Conservation (phyloP, 257 asterid species). For the Penstemon newberryi region DNA sequence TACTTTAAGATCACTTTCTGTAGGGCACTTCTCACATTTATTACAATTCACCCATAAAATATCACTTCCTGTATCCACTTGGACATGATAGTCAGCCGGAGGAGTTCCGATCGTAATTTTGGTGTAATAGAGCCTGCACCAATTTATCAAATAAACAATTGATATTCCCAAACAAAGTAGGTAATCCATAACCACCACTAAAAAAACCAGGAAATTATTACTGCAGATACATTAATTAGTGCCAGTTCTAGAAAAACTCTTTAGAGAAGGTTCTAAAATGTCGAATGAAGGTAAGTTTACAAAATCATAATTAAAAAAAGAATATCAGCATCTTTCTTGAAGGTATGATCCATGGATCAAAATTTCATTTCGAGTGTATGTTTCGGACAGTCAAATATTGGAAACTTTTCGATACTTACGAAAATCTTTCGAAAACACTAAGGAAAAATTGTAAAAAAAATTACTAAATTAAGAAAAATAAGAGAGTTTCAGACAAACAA, state of each 20-base stretch:
- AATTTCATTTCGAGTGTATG: no score
- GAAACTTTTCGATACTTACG: no score
- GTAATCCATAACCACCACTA: constrained; percentile 12
- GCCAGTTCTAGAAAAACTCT: neutral
- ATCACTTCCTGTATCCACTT: constrained; percentile 76
- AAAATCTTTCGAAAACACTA: no score
- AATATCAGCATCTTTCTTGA: neutral
- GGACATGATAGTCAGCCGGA: constrained; percentile 57
- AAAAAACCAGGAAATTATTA: neutral
- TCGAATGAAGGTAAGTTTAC: neutral
- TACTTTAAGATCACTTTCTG: constrained; percentile 53
- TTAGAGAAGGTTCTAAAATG: neutral
- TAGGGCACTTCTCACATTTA: constrained; percentile 53
- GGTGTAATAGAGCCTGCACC: constrained; percentile 61
- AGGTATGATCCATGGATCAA: no score
- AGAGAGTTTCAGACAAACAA: no score
- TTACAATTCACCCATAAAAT: constrained; percentile 63
- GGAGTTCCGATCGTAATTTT: constrained; percentile 58
- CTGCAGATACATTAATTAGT: neutral
- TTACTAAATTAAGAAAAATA: no score
- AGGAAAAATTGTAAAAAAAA: no score
- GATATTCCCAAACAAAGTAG: constrained; percentile 11
- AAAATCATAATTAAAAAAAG: neutral
- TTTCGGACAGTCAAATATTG: no score
- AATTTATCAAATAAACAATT: constrained; percentile 16